phyloP scores from a whole-genome alignment of 345 rosid genomes.

The Citrus maxima region DNA sequence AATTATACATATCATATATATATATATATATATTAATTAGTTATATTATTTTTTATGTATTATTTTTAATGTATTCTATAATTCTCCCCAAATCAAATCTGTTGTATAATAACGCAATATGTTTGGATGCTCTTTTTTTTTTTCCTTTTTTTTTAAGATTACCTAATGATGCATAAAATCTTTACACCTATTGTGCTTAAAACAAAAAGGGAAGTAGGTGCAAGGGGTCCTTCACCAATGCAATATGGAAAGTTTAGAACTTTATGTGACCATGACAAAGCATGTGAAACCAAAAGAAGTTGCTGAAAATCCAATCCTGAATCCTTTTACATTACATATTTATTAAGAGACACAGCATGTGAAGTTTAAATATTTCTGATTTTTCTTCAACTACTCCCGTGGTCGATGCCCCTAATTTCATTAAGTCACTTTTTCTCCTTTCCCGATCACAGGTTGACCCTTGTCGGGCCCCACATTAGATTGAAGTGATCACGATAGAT shows the following conservation, averaged over 20 bases:
- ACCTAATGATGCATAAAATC: too few species aligned
- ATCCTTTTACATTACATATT: background rate
- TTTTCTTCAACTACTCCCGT: conserved; percentile 5
- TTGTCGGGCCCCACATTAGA: background rate
- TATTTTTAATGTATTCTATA: too few species aligned
- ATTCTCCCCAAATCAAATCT: too few species aligned
- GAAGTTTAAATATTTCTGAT: conserved; percentile 9
- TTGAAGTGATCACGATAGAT: background rate
- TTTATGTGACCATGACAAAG: background rate
- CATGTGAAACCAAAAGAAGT: conserved; percentile 10
- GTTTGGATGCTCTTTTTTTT: too few species aligned
- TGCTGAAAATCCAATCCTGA: background rate
- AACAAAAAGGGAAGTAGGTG: background rate
- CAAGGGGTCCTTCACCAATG: too few species aligned
- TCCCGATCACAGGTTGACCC: background rate
- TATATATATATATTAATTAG: too few species aligned
- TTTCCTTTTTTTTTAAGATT: too few species aligned
- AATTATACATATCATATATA: too few species aligned
- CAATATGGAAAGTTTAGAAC: too few species aligned
- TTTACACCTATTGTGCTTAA: too few species aligned
- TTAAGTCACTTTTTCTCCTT: background rate
- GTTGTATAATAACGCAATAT: too few species aligned
- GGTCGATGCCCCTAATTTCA: background rate
- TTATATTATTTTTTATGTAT: too few species aligned
- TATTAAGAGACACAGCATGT: conserved; percentile 21